Conservation (phyloP, 352 stramenopile species). For the Phytophthora ohioensis region DNA sequence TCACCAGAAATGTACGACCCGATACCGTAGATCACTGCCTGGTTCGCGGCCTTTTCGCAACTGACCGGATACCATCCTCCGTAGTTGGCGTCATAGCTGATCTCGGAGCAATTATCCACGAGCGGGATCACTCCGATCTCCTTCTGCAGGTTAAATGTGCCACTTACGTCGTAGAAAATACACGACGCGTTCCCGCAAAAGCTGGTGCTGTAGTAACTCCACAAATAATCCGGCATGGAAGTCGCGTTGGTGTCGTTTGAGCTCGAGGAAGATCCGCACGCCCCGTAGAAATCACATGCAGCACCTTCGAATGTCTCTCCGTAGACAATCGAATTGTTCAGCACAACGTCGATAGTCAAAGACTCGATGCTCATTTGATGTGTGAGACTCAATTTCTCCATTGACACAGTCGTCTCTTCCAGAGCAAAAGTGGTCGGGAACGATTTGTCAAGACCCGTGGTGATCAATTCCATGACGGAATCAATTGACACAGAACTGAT, state of each 20-base stretch:
- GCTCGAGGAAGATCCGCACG: constrained; percentile 2
- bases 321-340: constrained; percentile 34
- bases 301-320: constrained; percentile 22
- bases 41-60: constrained; percentile 37
- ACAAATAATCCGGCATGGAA: constrained; percentile 34
- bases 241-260: constrained; percentile 17
- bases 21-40: constrained; percentile 50
- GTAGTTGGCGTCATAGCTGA: constrained; percentile 56
- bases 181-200: constrained; percentile 49
- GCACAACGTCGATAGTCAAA: constrained; percentile 40
- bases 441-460: constrained; percentile 39
- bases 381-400: constrained; percentile 35
- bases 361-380: constrained; percentile 39
- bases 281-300: constrained; percentile 16
- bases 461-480: constrained; percentile 33
- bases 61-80: constrained; percentile 45
- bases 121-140: constrained; percentile 47
- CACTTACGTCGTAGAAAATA: constrained; percentile 45
- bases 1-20: constrained; percentile 58
- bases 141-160: constrained; percentile 44
- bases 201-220: constrained; percentile 31
- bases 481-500: constrained; percentile 22
- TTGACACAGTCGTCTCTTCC: constrained; percentile 34
- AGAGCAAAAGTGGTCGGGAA: constrained; percentile 37
- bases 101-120: constrained; percentile 36